Base-by-base conservation (phyloP, 768 basidiomycete species). In the Amyloporia xantha region DNA sequence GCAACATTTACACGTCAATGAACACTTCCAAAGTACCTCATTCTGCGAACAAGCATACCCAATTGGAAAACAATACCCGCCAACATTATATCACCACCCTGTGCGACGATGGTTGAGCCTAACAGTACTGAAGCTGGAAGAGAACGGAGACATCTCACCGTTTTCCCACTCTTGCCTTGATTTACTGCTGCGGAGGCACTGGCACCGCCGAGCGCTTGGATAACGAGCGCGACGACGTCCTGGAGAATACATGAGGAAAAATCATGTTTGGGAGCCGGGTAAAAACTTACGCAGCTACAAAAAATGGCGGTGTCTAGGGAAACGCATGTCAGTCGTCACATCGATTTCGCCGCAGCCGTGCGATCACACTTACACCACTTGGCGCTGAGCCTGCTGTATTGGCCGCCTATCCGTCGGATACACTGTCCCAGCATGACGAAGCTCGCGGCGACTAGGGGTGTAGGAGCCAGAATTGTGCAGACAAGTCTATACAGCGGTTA, bases 391-490 rank as follows among this genome's bases (percentile, higher is more conserved):
- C 78, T 69, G 54, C 78, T 80, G 58, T 79, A 83, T 19, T 62
- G 55, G 0, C 67, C 47, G 0, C 81, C 81, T 1, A 81, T 55
- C 0, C 54, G 57, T 1, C 51, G 41, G 17, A 79, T 74, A 35
- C 81, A 69, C 12, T 61, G 61, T 2, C 74, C 75, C 26, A 81
- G 68, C 35, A 80, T 72, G 30, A 80, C 62, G 54, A 82, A 83
- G 51, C 73, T 76, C 9, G 64, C 80, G 0, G 79, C 81, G 4
- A 81, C 60, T 9, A 82, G 65, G 1, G 78, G 78, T 0, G 79
- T 81, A 1, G 81, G 81, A 0, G 53, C 56, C 9, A 57, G 26
- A 15, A 57, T 53, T 5, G 53, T 42, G 17, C 50, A 42, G 2
- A 50, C 44, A 3, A 43, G 45, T 30, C 56, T 57, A 39, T 1